phyloP scores from a whole-genome alignment of 352 stramenopile genomes.

The Phytopythium oedochilum region DNA sequence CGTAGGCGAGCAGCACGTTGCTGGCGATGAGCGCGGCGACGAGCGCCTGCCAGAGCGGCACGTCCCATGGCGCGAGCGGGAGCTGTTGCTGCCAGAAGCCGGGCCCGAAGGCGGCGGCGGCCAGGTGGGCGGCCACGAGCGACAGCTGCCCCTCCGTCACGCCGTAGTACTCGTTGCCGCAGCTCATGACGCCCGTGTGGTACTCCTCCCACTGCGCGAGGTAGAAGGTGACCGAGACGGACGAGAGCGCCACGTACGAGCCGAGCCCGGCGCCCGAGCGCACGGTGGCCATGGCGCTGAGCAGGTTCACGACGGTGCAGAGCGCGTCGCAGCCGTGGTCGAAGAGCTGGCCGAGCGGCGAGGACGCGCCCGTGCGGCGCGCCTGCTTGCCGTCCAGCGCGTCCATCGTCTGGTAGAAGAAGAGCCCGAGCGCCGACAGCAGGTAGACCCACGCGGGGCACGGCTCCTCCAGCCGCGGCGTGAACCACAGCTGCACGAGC shows the following conservation, averaged over 20 bases:
- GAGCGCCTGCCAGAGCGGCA: slow-evolving; percentile 15
- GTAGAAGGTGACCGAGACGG: slow-evolving; percentile 80
- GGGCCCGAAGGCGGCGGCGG: slow-evolving; percentile 49
- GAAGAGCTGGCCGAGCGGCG: slow-evolving; percentile 97
- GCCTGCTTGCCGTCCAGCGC: slow-evolving; percentile 99
- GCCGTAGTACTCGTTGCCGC: slow-evolving; percentile 77
- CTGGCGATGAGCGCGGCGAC: slow-evolving; percentile 54
- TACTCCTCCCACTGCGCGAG: slow-evolving; percentile 88
- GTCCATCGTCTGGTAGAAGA: slow-evolving; percentile 97
- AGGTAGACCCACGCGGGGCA: slow-evolving; percentile 75
- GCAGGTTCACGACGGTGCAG: slow-evolving; percentile 77
- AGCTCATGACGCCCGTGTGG: slow-evolving; percentile 88
- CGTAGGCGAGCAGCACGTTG: slow-evolving; percentile 70
- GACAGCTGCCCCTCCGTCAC: slow-evolving; percentile 83
- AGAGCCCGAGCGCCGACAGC: slow-evolving; percentile 69
- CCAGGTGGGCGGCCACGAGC: slow-evolving; percentile 62
- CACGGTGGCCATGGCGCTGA: slow-evolving; percentile 65
- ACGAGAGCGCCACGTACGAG: slow-evolving; percentile 60
- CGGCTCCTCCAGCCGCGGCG: slow-evolving; percentile 60
- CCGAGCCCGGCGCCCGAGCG: slow-evolving; percentile 40
- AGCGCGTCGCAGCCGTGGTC: slow-evolving; percentile 94
- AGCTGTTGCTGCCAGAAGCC: slow-evolving; percentile 49
- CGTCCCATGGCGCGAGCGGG: slow-evolving; percentile 17
- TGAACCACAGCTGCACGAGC: slow-evolving; percentile 68
- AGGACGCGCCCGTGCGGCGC: slow-evolving; percentile 90